Base-by-base conservation (phyloP, 129 eudicot species). In the Flaveria ramosissima region DNA sequence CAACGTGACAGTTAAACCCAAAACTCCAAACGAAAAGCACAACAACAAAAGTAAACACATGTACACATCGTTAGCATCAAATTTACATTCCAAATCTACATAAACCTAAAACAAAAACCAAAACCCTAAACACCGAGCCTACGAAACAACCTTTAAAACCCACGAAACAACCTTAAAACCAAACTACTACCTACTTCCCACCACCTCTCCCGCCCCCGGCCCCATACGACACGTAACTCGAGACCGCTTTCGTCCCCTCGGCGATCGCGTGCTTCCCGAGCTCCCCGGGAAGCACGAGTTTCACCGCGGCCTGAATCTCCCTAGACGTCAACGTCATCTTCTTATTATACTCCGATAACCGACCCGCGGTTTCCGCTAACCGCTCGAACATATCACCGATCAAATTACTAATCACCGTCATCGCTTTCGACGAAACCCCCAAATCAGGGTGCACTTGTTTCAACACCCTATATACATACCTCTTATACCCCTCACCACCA, bases 391-490 rank as follows among this genome's bases (percentile, higher is more conserved):
- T 91, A 50, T 94, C 97, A 1, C 16, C 13, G 93, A 91, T 91
- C 42, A 87, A 66, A 59, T 94, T 94, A 56, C 86, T 89, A 0
- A 94, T 41, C 0, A 94, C 56, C 30, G 88, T 81, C 96, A 94
- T 94, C 0, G 97, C 95, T 70, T 84, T 87, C 0, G 89, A 77
- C 2, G 97, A 91, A 7, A 94, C 83, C 14, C 92, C 97, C 76
- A 91, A 68, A 26, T 86, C 98, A 0, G 98, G 98, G 64, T 94
- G 99, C 36, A 91, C 99, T 52, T 94, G 99, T 63, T 89, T 94
- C 81, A 94, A 61, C n/a, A 94, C 99, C 78, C 41, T 91, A 20
- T 16, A 82, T 55, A 94, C 76, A 59, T 94, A 94, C 63, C 84
- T 86, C 64, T 80, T 86, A 66, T 94, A 87, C 92, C 90, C 98